Conservation (phyloP, 306 rosid species). For the Alnus rubra region DNA sequence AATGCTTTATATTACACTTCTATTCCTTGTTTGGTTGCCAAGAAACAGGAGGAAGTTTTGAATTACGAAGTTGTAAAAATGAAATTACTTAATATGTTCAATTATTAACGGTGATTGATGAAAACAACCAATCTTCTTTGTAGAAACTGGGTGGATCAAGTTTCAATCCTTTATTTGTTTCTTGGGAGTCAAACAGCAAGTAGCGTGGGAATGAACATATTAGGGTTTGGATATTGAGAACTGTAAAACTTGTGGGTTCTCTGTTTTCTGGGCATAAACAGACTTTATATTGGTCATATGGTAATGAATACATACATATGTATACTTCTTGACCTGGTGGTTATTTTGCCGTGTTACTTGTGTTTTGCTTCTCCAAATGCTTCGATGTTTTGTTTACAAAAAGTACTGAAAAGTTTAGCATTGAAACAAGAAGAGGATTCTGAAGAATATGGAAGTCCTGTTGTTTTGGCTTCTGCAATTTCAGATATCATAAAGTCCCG, state of each 20-base stretch:
- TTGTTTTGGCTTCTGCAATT: constrained; percentile 69
- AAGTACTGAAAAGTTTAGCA: background rate
- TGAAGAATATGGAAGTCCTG: constrained; percentile 85
- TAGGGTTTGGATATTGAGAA: too few relatives aligned
- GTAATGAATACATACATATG: background rate
- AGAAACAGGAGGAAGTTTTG: background rate
- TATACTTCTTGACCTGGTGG: background rate
- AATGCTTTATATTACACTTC: too few relatives aligned
- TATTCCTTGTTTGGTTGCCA: background rate
- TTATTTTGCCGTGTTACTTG: background rate
- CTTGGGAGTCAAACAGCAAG: background rate
- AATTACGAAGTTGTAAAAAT: background rate
- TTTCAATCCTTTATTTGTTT: background rate
- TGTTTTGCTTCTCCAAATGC: background rate
- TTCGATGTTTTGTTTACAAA: background rate
- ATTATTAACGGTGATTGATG: background rate
- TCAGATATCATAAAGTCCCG: constrained; percentile 84
- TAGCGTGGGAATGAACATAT: too few relatives aligned
- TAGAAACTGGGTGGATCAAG: background rate
- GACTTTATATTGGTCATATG: background rate
- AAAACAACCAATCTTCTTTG: background rate
- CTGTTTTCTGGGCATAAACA: background rate
- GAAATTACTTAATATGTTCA: background rate
- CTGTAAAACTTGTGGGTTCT: background rate
- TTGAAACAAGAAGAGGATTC: constrained; percentile 86